These are phyloP conservation scores for Candolleomyces aberdarensis DNA, from an alignment of 768 basidiomycete species.

Conservation along the genomic window DNA sequence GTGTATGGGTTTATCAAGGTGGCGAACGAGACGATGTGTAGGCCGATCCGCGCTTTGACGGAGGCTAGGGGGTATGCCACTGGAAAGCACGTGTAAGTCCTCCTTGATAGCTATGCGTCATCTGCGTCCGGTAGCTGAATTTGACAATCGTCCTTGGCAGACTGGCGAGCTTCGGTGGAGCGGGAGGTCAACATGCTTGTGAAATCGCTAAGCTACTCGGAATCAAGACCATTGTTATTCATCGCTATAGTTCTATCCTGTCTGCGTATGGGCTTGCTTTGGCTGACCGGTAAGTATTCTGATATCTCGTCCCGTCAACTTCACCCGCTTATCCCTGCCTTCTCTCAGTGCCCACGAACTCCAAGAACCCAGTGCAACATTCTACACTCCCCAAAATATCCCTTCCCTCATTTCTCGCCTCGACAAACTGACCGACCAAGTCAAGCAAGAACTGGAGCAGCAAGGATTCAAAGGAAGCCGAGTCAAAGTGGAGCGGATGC, in stretches of 20 bases:
- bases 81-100: constrained; percentile 58
- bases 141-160: constrained; percentile 34
- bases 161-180: constrained; percentile 84
- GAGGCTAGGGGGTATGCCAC: constrained; percentile 87
- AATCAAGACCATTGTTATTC: constrained; percentile 84
- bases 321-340: background rate
- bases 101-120: background rate
- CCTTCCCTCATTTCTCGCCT: constrained; percentile 58
- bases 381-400: constrained; percentile 62
- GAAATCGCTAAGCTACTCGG: constrained; percentile 86
- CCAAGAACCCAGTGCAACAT: constrained; percentile 86
- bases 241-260: constrained; percentile 88
- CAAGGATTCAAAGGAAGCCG: constrained; percentile 80
- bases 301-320: background rate
- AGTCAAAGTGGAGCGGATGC: constrained; percentile 75
- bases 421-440: constrained; percentile 62
- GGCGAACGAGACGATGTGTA: constrained; percentile 94
- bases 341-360: constrained; percentile 70
- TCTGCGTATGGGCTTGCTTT: constrained; percentile 94
- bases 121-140: background rate
- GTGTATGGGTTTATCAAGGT: constrained; percentile 96
- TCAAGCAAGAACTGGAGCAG: constrained; percentile 59
- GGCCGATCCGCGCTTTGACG: constrained; percentile 88
- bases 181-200: constrained; percentile 90
- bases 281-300: constrained; percentile 56